A percentile compares a stretch with the other conserved stretches of the same genome.
Conservation (phyloP, 306 rosid species). For the Cicer judaicum region DNA sequence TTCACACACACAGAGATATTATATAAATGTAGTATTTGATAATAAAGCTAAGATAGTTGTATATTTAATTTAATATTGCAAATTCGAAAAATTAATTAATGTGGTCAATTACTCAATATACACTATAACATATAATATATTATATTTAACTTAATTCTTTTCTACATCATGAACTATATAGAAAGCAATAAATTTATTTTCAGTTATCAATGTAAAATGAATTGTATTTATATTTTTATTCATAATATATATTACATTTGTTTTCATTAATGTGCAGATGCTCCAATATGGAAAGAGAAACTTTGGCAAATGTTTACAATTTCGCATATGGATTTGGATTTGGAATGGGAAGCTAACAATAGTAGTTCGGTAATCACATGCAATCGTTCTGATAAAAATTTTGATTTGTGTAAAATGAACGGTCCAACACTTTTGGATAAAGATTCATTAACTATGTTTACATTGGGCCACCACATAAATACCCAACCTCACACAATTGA, state of each 20-base stretch:
- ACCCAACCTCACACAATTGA: background rate
- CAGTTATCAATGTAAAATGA: too few relatives aligned
- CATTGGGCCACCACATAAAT: background rate
- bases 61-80: too few relatives aligned
- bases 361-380: slow-evolving; percentile 38
- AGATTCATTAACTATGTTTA: slow-evolving; percentile 41
- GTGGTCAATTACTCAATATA: too few relatives aligned
- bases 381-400: slow-evolving; percentile 34
- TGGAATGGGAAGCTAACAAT: background rate
- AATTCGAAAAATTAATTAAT: too few relatives aligned
- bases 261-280: slow-evolving; percentile 23
- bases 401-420: slow-evolving; percentile 55
- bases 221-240: too few relatives aligned
- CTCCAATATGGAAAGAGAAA: slow-evolving; percentile 24
- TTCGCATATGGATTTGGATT: background rate
- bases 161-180: too few relatives aligned
- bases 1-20: too few relatives aligned
- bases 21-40: too few relatives aligned
- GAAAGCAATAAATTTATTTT: too few relatives aligned
- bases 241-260: background rate
- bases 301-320: background rate
- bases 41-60: too few relatives aligned
- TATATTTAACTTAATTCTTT: too few relatives aligned
- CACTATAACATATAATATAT: too few relatives aligned
- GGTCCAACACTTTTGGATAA: slow-evolving; percentile 50